These are phyloP conservation scores for Lactifluus subvellereus DNA, from an alignment of 768 basidiomycete species.

Conservation along the genomic window DNA sequence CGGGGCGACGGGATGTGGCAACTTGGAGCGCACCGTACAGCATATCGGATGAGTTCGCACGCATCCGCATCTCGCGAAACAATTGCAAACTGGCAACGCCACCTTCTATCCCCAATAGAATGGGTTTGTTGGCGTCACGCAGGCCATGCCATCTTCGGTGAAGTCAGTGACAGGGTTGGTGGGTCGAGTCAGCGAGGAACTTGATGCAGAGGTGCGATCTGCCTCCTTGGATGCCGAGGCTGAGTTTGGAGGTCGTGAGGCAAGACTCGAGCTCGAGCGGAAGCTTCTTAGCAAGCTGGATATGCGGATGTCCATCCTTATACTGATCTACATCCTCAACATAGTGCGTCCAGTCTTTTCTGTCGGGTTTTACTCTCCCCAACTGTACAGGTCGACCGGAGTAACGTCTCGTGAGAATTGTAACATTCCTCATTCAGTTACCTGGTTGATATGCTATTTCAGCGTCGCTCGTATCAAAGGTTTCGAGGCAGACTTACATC, in stretches of 20 bases:
- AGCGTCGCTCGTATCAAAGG: conserved; percentile 71
- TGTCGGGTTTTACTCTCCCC: neutral
- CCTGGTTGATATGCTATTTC: neutral
- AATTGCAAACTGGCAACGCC: neutral
- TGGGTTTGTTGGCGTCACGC: too few species aligned
- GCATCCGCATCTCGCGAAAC: too few species aligned
- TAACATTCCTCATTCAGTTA: neutral
- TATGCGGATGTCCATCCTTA: conserved; percentile 38
- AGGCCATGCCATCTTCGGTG: conserved; percentile 22
- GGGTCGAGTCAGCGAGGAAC: neutral
- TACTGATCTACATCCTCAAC: conserved; percentile 44
- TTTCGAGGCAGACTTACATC: conserved; percentile 60
- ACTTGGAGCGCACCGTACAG: too few species aligned
- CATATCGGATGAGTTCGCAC: too few species aligned
- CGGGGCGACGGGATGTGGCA: too few species aligned
- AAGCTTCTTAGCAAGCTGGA: conserved; percentile 42
- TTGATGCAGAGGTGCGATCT: neutral
- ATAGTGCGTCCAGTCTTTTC: conserved; percentile 31
- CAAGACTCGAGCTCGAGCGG: conserved; percentile 37
- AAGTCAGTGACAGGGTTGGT: neutral
- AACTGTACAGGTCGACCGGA: conserved; percentile 54
- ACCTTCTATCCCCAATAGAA: conserved; percentile 22
- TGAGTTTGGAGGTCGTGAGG: conserved; percentile 36
- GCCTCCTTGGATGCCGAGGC: conserved; percentile 25
- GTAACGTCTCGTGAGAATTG: conserved; percentile 53